Evolutionary conservation across 148 eudicot genomes (phyloP).

Genomic region (Chenopodium formosanum): DNA sequence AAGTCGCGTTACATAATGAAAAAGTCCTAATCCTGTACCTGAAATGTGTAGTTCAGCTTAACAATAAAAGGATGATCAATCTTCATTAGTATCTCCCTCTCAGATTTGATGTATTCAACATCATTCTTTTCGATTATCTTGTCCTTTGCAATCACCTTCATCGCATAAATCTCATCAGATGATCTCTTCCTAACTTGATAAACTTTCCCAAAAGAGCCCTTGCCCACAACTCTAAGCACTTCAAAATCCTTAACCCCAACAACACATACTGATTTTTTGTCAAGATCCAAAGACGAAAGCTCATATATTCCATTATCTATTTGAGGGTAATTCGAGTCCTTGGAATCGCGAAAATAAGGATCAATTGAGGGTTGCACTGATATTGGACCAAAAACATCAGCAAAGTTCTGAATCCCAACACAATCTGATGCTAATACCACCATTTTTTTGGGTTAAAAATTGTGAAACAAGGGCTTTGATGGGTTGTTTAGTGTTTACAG

Average conservation of each 20-base stretch:
- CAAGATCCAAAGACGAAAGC: neutral
- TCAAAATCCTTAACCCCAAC: slow-evolving; percentile 43
- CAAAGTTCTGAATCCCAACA: slow-evolving; percentile 29
- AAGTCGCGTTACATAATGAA: neutral
- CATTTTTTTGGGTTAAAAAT: neutral
- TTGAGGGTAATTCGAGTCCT: slow-evolving; percentile 5
- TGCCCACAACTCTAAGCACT: slow-evolving; percentile 46
- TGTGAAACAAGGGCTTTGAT: neutral
- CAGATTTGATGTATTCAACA: slow-evolving; percentile 41
- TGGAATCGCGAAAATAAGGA: slow-evolving; percentile 6
- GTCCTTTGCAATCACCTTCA: slow-evolving; percentile 54
- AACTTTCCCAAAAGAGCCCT: slow-evolving; percentile 46
- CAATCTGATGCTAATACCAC: slow-evolving; percentile 28
- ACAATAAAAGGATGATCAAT: slow-evolving; percentile 55
- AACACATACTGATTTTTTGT: neutral
- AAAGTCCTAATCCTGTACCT: slow-evolving; percentile 22
- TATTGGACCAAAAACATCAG: slow-evolving; percentile 37
- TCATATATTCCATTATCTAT: neutral
- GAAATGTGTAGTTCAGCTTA: slow-evolving; percentile 49
- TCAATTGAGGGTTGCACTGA: slow-evolving; percentile 16
- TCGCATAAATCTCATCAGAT: slow-evolving; percentile 40
- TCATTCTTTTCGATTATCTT: slow-evolving; percentile 38
- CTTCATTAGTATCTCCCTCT: slow-evolving; percentile 44
- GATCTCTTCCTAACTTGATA: slow-evolving; percentile 40
- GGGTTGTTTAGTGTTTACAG: too few species aligned